phyloP scores from a whole-genome alignment of 2,329 filamentous ascomycete species.

The Cucurbitaria berberidis region DNA sequence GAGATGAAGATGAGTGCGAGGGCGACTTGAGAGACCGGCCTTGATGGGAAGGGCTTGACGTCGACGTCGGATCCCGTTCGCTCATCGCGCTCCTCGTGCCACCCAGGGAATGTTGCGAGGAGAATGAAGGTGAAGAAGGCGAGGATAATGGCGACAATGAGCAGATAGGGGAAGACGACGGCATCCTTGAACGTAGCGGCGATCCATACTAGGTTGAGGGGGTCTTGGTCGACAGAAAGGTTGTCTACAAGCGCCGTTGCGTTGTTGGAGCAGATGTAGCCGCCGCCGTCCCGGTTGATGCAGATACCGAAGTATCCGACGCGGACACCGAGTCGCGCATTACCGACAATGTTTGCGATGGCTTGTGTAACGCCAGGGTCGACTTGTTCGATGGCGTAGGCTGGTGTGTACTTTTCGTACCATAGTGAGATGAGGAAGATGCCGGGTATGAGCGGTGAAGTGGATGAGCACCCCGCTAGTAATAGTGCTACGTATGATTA shows the following conservation, averaged over 20 bases:
- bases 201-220: constrained; percentile 95
- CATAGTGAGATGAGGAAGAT: constrained; percentile 99
- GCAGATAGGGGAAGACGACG: constrained; percentile 95
- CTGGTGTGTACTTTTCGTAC: constrained; percentile 85
- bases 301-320: constrained; percentile 99
- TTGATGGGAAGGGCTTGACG: constrained; percentile 91
- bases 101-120: constrained; percentile 94
- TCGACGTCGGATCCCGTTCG: constrained; percentile 80
- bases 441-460: constrained; percentile 89
- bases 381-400: constrained; percentile 84
- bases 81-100: constrained; percentile 88
- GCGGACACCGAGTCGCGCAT: constrained; percentile 82
- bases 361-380: constrained; percentile 85
- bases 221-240: constrained; percentile 89
- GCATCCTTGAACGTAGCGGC: constrained; percentile 97
- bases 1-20: constrained; percentile 86
- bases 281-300: constrained; percentile 86
- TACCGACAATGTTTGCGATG: constrained; percentile 87
- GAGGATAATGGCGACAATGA: constrained; percentile 98
- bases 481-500: constrained; percentile 71
- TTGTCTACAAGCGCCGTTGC: constrained; percentile 91
- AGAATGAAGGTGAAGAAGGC: constrained; percentile 95
- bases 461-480: constrained; percentile 94
- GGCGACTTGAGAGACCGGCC: constrained; percentile 89
- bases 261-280: constrained; percentile 96